A percentile compares a stretch with the other conserved stretches of the same genome.
Conservation (phyloP, 306 rosid species). For the Biancaea sappan region DNA sequence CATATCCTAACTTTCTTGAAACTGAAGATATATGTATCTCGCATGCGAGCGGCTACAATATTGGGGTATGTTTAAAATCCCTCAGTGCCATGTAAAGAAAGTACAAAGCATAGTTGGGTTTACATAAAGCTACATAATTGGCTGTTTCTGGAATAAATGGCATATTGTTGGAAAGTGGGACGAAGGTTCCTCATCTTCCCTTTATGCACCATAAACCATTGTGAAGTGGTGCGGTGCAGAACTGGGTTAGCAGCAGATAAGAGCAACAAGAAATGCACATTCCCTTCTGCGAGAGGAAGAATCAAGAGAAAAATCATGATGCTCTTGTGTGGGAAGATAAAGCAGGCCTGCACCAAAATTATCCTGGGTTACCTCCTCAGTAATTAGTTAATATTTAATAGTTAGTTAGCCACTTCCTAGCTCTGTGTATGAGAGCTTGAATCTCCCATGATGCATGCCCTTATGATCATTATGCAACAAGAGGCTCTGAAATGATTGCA, state of each 20-base stretch:
- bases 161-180: slow-evolving; percentile 21
- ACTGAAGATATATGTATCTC: neutral
- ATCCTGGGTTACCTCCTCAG: slow-evolving; percentile 5
- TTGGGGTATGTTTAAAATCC: neutral
- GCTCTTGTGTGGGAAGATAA: neutral
- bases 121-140: neutral
- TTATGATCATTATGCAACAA: no score
- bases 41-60: neutral
- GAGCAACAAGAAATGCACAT: neutral
- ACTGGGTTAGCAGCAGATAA: neutral
- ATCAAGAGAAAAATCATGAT: slow-evolving; percentile 37
- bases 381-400: no score
- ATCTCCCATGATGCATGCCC: no score
- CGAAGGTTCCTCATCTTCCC: slow-evolving; percentile 24
- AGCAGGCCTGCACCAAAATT: slow-evolving; percentile 1
- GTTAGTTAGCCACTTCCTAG: no score
- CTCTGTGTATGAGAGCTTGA: no score
- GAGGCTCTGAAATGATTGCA: no score
- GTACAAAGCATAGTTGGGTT: neutral
- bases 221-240: neutral
- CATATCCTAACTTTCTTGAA: neutral
- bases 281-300: slow-evolving; percentile 32
- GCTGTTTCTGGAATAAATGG: slow-evolving; percentile 11
- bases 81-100: neutral
- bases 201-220: neutral